Evolutionary conservation across 495 filamentous ascomycete genomes (phyloP).

Genomic region (Lindgomyces ingoldianus): DNA sequence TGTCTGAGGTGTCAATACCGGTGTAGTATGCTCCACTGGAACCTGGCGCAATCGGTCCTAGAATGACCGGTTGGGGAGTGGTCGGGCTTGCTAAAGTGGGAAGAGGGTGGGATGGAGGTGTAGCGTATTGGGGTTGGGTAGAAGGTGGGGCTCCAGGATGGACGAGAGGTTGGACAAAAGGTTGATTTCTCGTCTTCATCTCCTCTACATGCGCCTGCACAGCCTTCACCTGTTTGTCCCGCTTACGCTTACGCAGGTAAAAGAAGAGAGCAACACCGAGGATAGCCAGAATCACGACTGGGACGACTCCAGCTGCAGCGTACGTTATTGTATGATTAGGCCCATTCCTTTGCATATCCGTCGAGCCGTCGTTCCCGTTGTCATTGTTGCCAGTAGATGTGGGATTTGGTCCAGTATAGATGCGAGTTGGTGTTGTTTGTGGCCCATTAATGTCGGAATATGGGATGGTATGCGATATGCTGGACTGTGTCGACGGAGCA

Average conservation of each 20-base stretch:
- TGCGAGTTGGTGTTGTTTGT: not conserved
- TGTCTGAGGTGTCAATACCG: conserved; percentile 37
- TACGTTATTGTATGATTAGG: not conserved
- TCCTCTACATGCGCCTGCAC: conserved; percentile 3
- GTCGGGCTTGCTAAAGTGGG: conserved; percentile 2
- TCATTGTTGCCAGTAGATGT: conserved; percentile 1
- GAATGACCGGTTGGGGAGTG: conserved; percentile 28
- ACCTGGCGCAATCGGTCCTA: conserved; percentile 25
- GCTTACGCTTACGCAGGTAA: conserved; percentile 32
- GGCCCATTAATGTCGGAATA: too few species aligned
- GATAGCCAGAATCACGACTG: conserved; percentile 14
- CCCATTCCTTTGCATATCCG: not conserved
- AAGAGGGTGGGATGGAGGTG: conserved; percentile 6
- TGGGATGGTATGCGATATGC: too few species aligned
- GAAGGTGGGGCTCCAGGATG: conserved; percentile 3
- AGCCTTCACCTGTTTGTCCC: conserved; percentile 6
- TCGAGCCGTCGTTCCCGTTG: not conserved
- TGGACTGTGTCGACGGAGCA: too few species aligned
- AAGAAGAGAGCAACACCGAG: conserved; percentile 26
- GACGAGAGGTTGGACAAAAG: not conserved
- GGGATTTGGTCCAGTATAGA: not conserved
- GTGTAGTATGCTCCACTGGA: conserved; percentile 33
- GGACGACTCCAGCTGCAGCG: conserved; percentile 15
- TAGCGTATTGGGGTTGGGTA: not conserved
- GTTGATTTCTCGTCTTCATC: conserved; percentile 20